Conservation (phyloP, 805 yeast species). For the Barnettozyma wickerhamii region DNA sequence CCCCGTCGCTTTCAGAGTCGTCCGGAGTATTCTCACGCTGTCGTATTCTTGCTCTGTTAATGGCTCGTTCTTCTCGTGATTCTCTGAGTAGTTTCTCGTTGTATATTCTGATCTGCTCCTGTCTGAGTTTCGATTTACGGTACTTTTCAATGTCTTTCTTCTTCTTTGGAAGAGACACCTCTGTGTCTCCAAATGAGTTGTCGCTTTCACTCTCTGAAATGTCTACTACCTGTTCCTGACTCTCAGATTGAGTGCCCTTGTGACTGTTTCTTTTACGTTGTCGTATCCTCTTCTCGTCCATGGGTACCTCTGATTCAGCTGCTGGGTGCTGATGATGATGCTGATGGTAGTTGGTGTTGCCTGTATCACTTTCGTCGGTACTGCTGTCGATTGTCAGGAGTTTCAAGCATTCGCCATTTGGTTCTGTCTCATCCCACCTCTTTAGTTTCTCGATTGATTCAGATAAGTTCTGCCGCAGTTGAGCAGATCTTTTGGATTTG, state of each 20-base stretch:
- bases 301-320: constrained; percentile 1
- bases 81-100: constrained; percentile 11
- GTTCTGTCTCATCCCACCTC: background rate
- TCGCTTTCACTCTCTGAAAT: background rate
- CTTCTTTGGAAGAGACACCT: constrained; percentile 18
- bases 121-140: constrained; percentile 17
- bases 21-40: background rate
- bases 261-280: no score
- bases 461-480: background rate
- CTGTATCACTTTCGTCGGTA: background rate
- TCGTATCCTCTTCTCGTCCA: constrained; percentile 2
- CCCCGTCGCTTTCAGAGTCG: constrained; percentile 1
- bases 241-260: no score
- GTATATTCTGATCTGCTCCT: constrained; percentile 15
- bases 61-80: constrained; percentile 9
- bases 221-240: background rate
- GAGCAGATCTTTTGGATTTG: background rate
- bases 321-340: no score
- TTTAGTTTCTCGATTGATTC: background rate
- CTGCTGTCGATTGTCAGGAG: background rate
- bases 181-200: constrained; percentile 1
- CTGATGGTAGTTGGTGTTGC: background rate
- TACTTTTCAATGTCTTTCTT: constrained; percentile 16
- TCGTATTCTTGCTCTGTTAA: constrained; percentile 9
- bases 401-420: background rate